A percentile compares a stretch with the other conserved stretches of the same genome.
phyloP scores from a whole-genome alignment of 2,329 filamentous ascomycete genomes.

The Cercospora sp. region DNA sequence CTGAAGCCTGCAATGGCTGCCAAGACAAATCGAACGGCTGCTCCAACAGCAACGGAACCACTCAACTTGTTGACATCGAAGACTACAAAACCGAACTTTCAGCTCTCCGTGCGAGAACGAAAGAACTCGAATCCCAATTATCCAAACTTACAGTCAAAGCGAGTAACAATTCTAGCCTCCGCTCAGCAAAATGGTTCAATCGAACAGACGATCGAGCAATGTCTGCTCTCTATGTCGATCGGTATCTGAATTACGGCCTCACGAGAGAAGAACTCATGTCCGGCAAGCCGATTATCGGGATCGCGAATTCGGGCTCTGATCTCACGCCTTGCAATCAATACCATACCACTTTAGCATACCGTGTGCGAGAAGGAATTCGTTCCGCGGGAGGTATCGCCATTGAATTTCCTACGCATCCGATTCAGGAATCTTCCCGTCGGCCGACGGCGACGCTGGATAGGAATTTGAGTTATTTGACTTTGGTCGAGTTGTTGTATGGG shows the following conservation, averaged over 20 bases:
- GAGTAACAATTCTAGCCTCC: slow-evolving; percentile 21
- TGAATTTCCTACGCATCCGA: slow-evolving; percentile 37
- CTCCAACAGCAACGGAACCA: slow-evolving; percentile 2
- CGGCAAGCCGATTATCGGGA: slow-evolving; percentile 35
- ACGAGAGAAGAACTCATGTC: slow-evolving; percentile 35
- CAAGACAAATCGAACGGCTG: slow-evolving; percentile 16
- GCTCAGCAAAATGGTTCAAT: slow-evolving; percentile 35
- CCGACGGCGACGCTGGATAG: slow-evolving; percentile 37
- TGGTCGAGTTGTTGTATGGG: slow-evolving; percentile 36
- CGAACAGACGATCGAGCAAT: slow-evolving; percentile 34
- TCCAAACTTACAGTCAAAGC: slow-evolving; percentile 25
- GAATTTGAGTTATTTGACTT: slow-evolving; percentile 33
- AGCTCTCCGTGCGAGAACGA: slow-evolving; percentile 32
- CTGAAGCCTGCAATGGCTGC: slow-evolving; percentile 25
- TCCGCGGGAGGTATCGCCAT: slow-evolving; percentile 35
- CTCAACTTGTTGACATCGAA: slow-evolving; percentile 32
- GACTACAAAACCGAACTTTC: slow-evolving; percentile 36
- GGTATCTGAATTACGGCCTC: slow-evolving; percentile 36
- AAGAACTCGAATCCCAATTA: slow-evolving; percentile 34
- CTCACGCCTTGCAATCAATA: slow-evolving; percentile 37
- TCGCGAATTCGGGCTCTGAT: slow-evolving; percentile 36
- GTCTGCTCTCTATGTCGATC: slow-evolving; percentile 36
- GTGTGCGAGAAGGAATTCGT: slow-evolving; percentile 35
- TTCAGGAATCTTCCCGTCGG: slow-evolving; percentile 34
- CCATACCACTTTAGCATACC: slow-evolving; percentile 33